Evolutionary conservation across 1,284 basidiomycete genomes (phyloP), one percentile per base, ranked within the genome.

Genomic region (Schizophyllum commune): DNA sequence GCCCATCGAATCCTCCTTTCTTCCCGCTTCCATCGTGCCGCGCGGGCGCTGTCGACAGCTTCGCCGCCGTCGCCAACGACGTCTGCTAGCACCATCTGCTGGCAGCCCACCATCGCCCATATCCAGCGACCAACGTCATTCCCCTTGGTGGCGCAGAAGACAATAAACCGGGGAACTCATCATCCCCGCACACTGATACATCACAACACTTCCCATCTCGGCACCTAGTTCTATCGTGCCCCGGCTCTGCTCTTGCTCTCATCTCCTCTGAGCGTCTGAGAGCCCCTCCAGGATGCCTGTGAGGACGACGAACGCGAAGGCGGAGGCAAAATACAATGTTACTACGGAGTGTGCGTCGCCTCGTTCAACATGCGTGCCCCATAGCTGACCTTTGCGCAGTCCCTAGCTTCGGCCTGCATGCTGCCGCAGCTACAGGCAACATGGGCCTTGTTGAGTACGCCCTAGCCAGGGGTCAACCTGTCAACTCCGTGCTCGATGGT

Each of bases 401-500:
- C 68, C 89, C 91, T 33, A 88, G 91, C 70, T 86, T 95, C 60
- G 91, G 91, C 59, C 79, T 97, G 6, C 95, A 97, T 71, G 84
- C 88, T n/a, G 94, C 94, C 13, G 91, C 92, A 1, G 89, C 88
- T 4, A 88, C 87, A 55, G 94, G 93, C 59, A 92, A 97, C 72
- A 81, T 96, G 58, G 94, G 91, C 13, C 85, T 94, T 64, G 91
- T 91, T 60, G 86, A 89, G 69, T 94, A 91, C 73, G 94, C 94
- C 6, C 80, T 98, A 32, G 85, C 86, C n/a, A 88, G 94, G 68
- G 95, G 94, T 5, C 94, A 97, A 70, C 94, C 94, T 6, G 86
- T 95, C 71, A 96, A 98, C 73, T 91, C 92, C 5, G 91, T 96
- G 32, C 81, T 96, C 60, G 92, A 95, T 70, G 94, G 94, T 57